These are phyloP conservation scores for Castanea crenata DNA, from an alignment of 306 rosid species.

Conservation along the genomic window DNA sequence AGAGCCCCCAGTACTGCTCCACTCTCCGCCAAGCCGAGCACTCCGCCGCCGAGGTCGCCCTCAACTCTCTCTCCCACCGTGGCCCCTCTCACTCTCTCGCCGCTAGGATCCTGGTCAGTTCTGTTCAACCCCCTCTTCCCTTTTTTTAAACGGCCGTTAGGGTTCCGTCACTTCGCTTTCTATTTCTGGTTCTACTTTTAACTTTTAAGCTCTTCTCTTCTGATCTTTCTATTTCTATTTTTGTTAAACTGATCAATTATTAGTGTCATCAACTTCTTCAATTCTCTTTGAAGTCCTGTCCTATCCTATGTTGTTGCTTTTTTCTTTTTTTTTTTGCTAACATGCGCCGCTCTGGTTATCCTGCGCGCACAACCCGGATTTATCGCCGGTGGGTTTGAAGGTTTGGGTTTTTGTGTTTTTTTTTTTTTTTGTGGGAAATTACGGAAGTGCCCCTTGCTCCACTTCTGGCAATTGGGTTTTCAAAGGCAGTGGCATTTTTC, in stretches of 20 bases:
- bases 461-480: neutral
- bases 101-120: conserved; percentile 86
- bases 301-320: no score
- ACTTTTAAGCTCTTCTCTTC: no score
- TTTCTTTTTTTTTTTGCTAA: conserved; percentile 12
- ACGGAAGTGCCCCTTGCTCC: conserved; percentile 35
- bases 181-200: neutral
- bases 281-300: neutral
- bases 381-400: neutral
- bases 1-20: conserved; percentile 78
- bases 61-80: conserved; percentile 78
- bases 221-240: no score
- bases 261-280: conserved; percentile 1
- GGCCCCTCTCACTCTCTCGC: conserved; percentile 95
- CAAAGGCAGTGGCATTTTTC: conserved; percentile 17
- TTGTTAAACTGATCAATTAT: conserved; percentile 10
- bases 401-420: neutral
- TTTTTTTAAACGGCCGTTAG: conserved; percentile 13
- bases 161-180: conserved; percentile 11
- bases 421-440: neutral
- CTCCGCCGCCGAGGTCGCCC: conserved; percentile 99
- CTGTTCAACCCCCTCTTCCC: conserved; percentile 13
- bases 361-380: neutral
- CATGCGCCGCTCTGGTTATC: conserved; percentile 14
- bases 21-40: conserved; percentile 98